phyloP scores from a whole-genome alignment of 83 land plant species.

The Larix sibirica region DNA sequence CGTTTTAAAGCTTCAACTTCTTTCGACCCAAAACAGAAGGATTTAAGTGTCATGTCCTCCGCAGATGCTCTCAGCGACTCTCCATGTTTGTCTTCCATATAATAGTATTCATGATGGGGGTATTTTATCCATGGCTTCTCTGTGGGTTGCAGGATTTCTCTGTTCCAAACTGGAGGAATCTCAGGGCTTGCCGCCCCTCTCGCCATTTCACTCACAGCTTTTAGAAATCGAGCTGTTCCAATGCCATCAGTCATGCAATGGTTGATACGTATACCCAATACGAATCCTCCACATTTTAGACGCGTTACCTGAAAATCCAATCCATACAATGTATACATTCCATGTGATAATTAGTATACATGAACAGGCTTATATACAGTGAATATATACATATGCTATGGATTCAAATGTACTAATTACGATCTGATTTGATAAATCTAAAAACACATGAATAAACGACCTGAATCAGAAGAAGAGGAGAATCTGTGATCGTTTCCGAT shows the following conservation, averaged over 20 bases:
- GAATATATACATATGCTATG: too few species aligned
- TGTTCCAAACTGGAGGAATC: slow-evolving; percentile 42
- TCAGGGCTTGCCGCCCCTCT: slow-evolving; percentile 30
- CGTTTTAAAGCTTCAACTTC: not conserved
- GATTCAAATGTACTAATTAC: too few species aligned
- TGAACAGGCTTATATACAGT: too few species aligned
- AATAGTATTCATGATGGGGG: not conserved
- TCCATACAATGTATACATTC: too few species aligned
- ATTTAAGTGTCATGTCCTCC: not conserved
- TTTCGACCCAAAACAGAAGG: not conserved
- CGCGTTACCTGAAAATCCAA: slow-evolving; percentile 37
- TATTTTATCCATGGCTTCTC: not conserved
- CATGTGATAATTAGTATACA: too few species aligned
- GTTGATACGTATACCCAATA: slow-evolving; percentile 32
- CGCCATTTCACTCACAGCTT: slow-evolving; percentile 34
- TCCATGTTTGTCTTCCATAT: too few species aligned
- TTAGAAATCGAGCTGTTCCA: slow-evolving; percentile 41
- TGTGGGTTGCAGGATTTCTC: not conserved
- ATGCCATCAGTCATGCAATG: slow-evolving; percentile 51
- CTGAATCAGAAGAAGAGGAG: too few species aligned
- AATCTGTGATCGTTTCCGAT: too few species aligned
- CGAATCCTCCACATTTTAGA: slow-evolving; percentile 44
- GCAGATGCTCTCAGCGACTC: not conserved
- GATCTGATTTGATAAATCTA: too few species aligned
- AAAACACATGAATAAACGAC: too few species aligned